Conservation (phyloP, 1,284 basidiomycete species). For the Lentinus polychrous region DNA sequence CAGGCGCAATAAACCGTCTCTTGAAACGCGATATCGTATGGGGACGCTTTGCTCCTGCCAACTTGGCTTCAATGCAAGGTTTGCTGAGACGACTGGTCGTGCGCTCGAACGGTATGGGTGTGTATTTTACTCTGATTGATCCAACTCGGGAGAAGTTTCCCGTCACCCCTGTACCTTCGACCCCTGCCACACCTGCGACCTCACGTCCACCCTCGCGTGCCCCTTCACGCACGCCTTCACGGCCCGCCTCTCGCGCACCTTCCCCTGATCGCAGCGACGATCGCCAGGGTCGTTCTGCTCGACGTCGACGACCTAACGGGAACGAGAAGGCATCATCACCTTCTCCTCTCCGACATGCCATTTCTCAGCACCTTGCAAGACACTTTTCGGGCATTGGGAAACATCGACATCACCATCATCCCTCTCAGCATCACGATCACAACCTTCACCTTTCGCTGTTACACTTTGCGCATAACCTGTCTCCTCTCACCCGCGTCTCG, state of each 20-base stretch:
- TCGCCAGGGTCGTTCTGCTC: background rate
- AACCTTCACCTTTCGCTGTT: slow-evolving; percentile 24
- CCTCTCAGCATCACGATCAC: slow-evolving; percentile 19
- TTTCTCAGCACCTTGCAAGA: background rate
- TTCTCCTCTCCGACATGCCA: slow-evolving; percentile 1
- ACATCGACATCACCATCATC: background rate
- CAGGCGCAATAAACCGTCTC: slow-evolving; percentile 49
- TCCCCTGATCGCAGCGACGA: background rate
- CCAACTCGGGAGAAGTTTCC: slow-evolving; percentile 52
- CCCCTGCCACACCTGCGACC: slow-evolving; percentile 30
- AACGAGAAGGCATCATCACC: background rate
- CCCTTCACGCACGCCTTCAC: slow-evolving; percentile 13
- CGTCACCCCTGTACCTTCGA: slow-evolving; percentile 40
- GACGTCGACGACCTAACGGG: background rate
- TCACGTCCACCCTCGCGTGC: slow-evolving; percentile 6
- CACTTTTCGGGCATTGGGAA: background rate
- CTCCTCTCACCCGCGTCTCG: slow-evolving; percentile 11
- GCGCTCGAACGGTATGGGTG: slow-evolving; percentile 56
- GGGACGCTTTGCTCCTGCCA: slow-evolving; percentile 53
- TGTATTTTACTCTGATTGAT: slow-evolving; percentile 60
- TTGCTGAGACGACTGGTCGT: slow-evolving; percentile 45
- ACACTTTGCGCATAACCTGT: slow-evolving; percentile 19
- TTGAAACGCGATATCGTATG: slow-evolving; percentile 61
- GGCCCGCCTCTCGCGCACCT: background rate
- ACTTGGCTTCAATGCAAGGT: slow-evolving; percentile 50